Percentiles rank a stretch among this genome's conserved stretches.
phyloP scores from a whole-genome alignment of 495 filamentous ascomycete species.

The Chaetomium tenue region DNA sequence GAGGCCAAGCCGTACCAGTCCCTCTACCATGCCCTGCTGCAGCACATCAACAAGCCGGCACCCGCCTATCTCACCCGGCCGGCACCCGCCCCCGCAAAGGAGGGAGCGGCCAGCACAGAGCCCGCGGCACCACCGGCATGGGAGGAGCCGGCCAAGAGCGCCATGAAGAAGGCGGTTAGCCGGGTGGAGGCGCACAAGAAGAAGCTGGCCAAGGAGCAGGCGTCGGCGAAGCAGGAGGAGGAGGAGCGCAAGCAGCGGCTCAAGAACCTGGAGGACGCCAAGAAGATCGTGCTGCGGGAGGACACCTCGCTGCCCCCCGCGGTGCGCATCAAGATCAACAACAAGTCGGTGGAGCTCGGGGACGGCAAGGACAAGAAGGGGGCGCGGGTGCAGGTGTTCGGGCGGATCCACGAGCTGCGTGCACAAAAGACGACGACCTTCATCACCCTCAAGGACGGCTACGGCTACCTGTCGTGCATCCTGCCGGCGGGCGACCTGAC shows the following conservation, averaged over 20 bases:
- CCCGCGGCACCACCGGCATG: slow-evolving; percentile 48
- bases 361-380: slow-evolving; percentile 58
- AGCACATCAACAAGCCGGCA: slow-evolving; percentile 59
- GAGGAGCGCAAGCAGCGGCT: slow-evolving; percentile 66
- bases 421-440: slow-evolving; percentile 87
- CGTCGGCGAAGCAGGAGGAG: slow-evolving; percentile 65
- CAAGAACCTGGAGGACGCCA: slow-evolving; percentile 74
- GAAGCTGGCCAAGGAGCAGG: slow-evolving; percentile 70
- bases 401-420: slow-evolving; percentile 80
- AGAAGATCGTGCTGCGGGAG: slow-evolving; percentile 80
- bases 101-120: slow-evolving; percentile 36
- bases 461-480: slow-evolving; percentile 86
- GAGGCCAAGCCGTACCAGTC: slow-evolving; percentile 77
- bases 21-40: slow-evolving; percentile 70
- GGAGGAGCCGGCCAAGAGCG: slow-evolving; percentile 79
- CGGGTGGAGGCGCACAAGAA: slow-evolving; percentile 70
- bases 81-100: slow-evolving; percentile 59
- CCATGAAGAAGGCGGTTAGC: slow-evolving; percentile 76
- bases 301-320: slow-evolving; percentile 77
- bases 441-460: slow-evolving; percentile 82
- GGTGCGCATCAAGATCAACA: slow-evolving; percentile 68
- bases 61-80: slow-evolving; percentile 66
- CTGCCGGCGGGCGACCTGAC: slow-evolving; percentile 73
- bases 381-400: slow-evolving; percentile 76
- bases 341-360: slow-evolving; percentile 68